Evolutionary conservation across 495 filamentous ascomycete species (phyloP), one percentile per base, ranked within the genome.

Genomic region (Aspergillus haitiensis): DNA sequence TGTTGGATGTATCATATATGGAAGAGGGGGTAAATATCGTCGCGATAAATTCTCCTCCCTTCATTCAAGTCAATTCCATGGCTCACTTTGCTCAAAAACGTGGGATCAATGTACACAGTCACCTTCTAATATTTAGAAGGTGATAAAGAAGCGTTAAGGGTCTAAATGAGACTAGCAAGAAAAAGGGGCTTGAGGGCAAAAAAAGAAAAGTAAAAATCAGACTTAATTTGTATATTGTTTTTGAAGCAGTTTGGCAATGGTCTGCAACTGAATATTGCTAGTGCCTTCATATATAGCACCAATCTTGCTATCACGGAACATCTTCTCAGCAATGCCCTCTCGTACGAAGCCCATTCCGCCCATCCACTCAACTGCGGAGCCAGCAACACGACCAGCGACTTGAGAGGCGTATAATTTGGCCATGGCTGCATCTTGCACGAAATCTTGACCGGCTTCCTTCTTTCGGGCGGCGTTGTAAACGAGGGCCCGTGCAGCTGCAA

Each of bases 241-340:
- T 81, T 97, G 93, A 70, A 97, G 78, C 70, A 90, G 67, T 85
- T 92, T 96, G 48, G 91, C 92, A 69, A 98, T 98, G 12, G 94
- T 98, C 74, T 90, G 88, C 70, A 98, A 74, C 74, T 95, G 93
- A 54, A 86, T 87, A 64, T 86, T 86, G 69, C 89, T 91, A 55
- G 92, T 96, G 44, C 94, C 94, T 81, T 99, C 94, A 77, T 99
- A 98, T 63, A 99, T 98, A 47, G 91, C 92, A 2, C 94, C 94
- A 70, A 99, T 99, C 86, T 97, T 99, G 79, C 90, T 93, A 72
- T 99, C 94, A 21, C 94, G 82, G 81, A 87, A 99, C 79, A 88
- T 95, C 85, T 99, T 99, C 86, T 99, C 94, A 5, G 95, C 94
- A 61, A 97, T 85, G 3, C 94, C 94, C 72, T 99, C 94, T 42